A percentile compares a stretch with the other conserved stretches of the same genome.
Conservation (phyloP, 164 flowering plant genomes). For the Kingdonia uniflora region DNA sequence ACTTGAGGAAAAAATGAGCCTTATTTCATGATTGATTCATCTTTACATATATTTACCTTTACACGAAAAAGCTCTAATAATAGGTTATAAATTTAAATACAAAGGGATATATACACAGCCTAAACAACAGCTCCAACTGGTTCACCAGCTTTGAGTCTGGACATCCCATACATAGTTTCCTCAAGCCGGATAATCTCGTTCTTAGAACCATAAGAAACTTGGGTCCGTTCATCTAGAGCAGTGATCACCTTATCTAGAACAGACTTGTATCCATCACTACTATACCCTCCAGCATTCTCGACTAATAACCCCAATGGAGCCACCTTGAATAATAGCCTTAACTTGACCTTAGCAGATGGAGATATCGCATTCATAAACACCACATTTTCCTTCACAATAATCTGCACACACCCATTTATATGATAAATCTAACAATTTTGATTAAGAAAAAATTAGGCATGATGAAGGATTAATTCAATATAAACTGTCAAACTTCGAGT, state of each 20-base stretch:
- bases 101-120: background rate
- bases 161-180: conserved; percentile 77
- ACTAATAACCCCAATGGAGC: conserved; percentile 85
- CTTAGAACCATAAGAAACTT: conserved; percentile 94
- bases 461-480: no score
- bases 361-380: conserved; percentile 87
- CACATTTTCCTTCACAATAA: conserved; percentile 95
- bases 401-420: conserved; percentile 30
- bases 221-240: conserved; percentile 76
- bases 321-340: conserved; percentile 88
- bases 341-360: conserved; percentile 83
- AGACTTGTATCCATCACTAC: conserved; percentile 81
- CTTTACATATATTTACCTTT: no score
- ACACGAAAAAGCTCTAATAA: no score
- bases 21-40: no score
- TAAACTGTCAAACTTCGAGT: no score
- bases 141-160: conserved; percentile 71
- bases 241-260: conserved; percentile 69
- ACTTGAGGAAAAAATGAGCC: no score
- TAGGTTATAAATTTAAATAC: no score
- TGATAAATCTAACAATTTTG: background rate
- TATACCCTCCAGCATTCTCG: conserved; percentile 90
- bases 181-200: conserved; percentile 90
- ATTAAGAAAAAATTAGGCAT: no score
- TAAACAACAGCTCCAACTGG: conserved; percentile 84